Evolutionary conservation across 257 asterid species (phyloP), one percentile per base, ranked within the genome.

Genomic region (Solanum commersonii): DNA sequence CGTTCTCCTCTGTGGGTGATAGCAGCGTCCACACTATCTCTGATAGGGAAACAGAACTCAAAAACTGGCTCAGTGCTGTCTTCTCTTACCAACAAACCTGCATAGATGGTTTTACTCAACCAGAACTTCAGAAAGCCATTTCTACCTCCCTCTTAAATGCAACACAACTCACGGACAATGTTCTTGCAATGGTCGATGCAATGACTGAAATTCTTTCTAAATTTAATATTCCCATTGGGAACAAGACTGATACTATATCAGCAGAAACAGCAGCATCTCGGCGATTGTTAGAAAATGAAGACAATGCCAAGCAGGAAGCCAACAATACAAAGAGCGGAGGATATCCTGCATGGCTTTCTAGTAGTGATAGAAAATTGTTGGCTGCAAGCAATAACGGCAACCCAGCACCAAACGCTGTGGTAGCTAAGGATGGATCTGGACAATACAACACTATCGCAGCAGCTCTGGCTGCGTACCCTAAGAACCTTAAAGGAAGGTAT

Each of bases 21-120:
- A 88, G 85, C 77, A 82, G 56, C 33, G 63, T 89, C 33, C 90
- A 91, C 65, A 88, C 84, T 25, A 42, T 90, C 6, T 0, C 34
- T 4, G 89, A 90, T 22, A 72, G 92, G 25, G 87, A 83, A 84
- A 87, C 78, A 0, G 93, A 93, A 83, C 92, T 93, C 23, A 91
- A 86, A 77, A 91, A 90, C 82, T 93, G 94, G 94, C 89, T 93
- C 9, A 91, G 92, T 68, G 94, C 92, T 5, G 94, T 92, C 22
- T 34, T 91, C 16, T 89, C 92, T 1, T 92, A 92, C 89, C 91
- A 90, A 49, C 87, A 92, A 38, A 88, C 92, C 7, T 93, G 95
- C 63, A 84, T 90, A 3, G 93, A 93, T 52, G 94, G 93, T 0
- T 90, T 91, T 79, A 87, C 86, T 3, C 87, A 90, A 2, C 91